phyloP scores from a whole-genome alignment of 208 protist genomes.

The Chromosphaera perkinsii region DNA sequence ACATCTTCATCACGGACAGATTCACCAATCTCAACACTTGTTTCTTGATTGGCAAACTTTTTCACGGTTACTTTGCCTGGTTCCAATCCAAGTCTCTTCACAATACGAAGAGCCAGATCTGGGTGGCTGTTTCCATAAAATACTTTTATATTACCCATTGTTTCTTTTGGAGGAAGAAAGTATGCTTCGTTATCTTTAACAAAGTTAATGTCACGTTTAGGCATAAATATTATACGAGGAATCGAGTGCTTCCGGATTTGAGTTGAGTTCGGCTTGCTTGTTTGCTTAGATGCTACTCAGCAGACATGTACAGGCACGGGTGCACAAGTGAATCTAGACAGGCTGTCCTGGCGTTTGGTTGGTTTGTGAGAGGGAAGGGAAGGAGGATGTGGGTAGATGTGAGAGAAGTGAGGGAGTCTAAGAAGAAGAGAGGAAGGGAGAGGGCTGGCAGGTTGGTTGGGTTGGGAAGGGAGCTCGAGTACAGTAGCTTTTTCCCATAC shows the following conservation, averaged over 20 bases:
- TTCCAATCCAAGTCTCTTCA: background rate
- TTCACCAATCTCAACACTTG: constrained; percentile 32
- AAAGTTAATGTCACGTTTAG: background rate
- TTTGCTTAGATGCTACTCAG: background rate
- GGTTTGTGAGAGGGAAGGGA: no score
- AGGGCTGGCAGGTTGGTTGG: no score
- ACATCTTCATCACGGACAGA: constrained; percentile 48
- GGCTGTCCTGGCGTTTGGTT: no score
- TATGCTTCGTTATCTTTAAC: background rate
- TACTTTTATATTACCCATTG: constrained; percentile 18
- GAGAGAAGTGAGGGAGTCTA: no score
- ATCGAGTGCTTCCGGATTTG: background rate
- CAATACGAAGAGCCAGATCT: constrained; percentile 20
- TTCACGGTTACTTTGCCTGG: background rate
- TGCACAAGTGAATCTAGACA: no score
- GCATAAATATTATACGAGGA: background rate
- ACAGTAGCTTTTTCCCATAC: no score
- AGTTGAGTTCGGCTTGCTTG: background rate
- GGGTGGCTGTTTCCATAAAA: constrained; percentile 31
- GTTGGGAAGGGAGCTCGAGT: no score
- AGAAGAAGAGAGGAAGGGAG: no score
- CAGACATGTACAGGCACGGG: no score
- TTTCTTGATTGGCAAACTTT: constrained; percentile 41
- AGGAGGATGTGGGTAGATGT: no score
- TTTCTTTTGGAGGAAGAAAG: background rate